A percentile compares a stretch with the other conserved stretches of the same genome.
These are phyloP conservation scores for Hanseniaspora opuntiae DNA, from an alignment of 805 yeast genomes.

Conservation along the genomic window DNA sequence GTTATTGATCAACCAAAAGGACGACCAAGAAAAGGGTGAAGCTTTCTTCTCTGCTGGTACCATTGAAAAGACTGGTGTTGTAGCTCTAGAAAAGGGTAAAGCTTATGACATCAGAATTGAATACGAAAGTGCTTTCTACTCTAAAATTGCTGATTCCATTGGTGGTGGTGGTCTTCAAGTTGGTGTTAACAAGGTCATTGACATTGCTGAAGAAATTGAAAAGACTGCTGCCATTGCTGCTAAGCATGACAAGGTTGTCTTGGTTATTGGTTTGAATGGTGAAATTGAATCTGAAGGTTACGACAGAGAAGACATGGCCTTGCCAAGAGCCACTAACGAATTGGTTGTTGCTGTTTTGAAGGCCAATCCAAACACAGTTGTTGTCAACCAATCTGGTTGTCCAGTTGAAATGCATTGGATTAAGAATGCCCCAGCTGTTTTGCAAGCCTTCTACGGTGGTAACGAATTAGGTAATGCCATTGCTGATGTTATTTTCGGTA, in stretches of 20 bases:
- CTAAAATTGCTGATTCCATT: constrained; percentile 17
- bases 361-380: constrained; percentile 38
- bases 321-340: constrained; percentile 37
- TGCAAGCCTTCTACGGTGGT: constrained; percentile 49
- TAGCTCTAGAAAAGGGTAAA: constrained; percentile 32
- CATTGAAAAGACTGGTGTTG: constrained; percentile 32
- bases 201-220: constrained; percentile 24
- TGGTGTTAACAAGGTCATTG: constrained; percentile 24
- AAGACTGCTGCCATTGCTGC: constrained; percentile 39
- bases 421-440: constrained; percentile 29
- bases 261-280: constrained; percentile 37
- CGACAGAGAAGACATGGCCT: constrained; percentile 38
- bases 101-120: constrained; percentile 35
- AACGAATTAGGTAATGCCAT: constrained; percentile 44
- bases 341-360: constrained; percentile 33
- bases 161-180: constrained; percentile 29
- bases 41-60: constrained; percentile 46
- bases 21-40: constrained; percentile 36
- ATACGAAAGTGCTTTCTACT: constrained; percentile 39
- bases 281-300: constrained; percentile 52
- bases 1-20: constrained; percentile 43
- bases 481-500: constrained; percentile 50
- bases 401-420: constrained; percentile 50
- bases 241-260: constrained; percentile 38
- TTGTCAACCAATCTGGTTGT: constrained; percentile 48